These are phyloP conservation scores for Candida ficus DNA, from an alignment of 805 yeast species.

Conservation along the genomic window DNA sequence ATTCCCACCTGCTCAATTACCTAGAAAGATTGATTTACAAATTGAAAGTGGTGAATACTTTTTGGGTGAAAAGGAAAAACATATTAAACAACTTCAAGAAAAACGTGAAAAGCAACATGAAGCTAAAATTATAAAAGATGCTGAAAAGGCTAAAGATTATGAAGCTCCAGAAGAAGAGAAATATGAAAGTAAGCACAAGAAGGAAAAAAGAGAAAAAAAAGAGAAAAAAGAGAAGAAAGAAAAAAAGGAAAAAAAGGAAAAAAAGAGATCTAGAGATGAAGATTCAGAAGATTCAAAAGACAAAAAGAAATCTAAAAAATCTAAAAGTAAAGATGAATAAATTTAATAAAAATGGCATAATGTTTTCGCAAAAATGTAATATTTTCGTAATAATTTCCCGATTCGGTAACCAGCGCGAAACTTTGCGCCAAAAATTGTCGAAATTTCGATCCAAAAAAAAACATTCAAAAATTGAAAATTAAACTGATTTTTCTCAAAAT, in stretches of 20 bases:
- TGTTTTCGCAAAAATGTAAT: background rate
- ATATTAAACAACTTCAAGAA: conserved; percentile 61
- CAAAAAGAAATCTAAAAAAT: conserved; percentile 24
- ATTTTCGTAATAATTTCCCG: background rate
- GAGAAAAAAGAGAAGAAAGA: conserved; percentile 25
- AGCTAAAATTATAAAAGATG: conserved; percentile 56
- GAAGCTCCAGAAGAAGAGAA: conserved; percentile 79
- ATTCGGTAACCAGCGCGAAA: background rate
- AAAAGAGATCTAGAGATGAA: conserved; percentile 22
- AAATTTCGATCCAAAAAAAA: background rate
- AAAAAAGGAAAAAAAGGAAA: conserved; percentile 25
- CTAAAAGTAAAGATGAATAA: conserved; percentile 3
- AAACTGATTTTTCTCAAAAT: too few relatives aligned
- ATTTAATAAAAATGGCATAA: background rate
- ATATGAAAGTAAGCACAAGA: conserved; percentile 39
- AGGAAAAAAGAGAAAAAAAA: conserved; percentile 28
- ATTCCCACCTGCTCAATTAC: conserved; percentile 97
- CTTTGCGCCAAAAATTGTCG: background rate
- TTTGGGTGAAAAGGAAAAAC: conserved; percentile 82
- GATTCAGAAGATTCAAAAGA: conserved; percentile 25
- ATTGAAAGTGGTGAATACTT: conserved; percentile 98
- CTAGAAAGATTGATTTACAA: conserved; percentile 95
- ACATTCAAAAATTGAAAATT: too few relatives aligned
- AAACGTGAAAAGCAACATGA: conserved; percentile 76
- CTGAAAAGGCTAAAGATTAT: conserved; percentile 71